Percentiles rank a stretch among this genome's conserved stretches.
Conservation (phyloP, 177 flowering plant species). For the Vitis hybrid region DNA sequence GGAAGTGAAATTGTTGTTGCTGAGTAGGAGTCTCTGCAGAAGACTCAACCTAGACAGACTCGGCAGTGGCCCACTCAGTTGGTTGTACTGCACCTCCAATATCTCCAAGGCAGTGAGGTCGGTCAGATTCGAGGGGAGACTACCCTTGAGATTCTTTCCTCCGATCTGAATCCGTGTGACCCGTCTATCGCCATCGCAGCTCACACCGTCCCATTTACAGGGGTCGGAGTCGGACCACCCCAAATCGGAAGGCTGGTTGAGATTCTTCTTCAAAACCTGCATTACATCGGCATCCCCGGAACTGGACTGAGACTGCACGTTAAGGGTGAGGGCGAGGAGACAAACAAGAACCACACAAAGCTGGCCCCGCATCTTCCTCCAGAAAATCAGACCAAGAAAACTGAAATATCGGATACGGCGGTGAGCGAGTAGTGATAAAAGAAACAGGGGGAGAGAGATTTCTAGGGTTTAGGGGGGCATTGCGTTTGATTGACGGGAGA, state of each 20-base stretch:
- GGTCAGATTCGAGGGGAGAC: constrained; percentile 42
- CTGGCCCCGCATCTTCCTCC: not conserved
- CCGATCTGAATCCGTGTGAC: constrained; percentile 62
- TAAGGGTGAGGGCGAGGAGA: not conserved
- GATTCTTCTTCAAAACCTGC: constrained; percentile 41
- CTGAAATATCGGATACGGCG: not conserved
- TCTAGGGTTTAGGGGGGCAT: not conserved
- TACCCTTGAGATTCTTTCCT: constrained; percentile 28
- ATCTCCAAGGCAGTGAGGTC: constrained; percentile 36
- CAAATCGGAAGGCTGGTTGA: constrained; percentile 26
- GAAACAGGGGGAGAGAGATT: not conserved
- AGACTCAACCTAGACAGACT: constrained; percentile 45
- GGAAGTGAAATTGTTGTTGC: constrained; percentile 47
- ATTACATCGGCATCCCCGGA: constrained; percentile 44
- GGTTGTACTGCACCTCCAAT: constrained; percentile 50
- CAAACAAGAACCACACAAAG: not conserved
- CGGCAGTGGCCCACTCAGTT: constrained; percentile 60
- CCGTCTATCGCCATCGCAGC: constrained; percentile 32
- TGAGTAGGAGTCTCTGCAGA: constrained; percentile 38
- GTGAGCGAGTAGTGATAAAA: constrained; percentile 19
- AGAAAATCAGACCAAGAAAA: constrained; percentile 2
- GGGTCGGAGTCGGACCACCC: constrained; percentile 66
- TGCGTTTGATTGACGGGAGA: not conserved
- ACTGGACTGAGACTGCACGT: constrained; percentile 15
- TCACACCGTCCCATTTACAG: constrained; percentile 48